Evolutionary conservation across 2,329 filamentous ascomycete genomes (phyloP).

Genomic region (Fusarium staphyleae): DNA sequence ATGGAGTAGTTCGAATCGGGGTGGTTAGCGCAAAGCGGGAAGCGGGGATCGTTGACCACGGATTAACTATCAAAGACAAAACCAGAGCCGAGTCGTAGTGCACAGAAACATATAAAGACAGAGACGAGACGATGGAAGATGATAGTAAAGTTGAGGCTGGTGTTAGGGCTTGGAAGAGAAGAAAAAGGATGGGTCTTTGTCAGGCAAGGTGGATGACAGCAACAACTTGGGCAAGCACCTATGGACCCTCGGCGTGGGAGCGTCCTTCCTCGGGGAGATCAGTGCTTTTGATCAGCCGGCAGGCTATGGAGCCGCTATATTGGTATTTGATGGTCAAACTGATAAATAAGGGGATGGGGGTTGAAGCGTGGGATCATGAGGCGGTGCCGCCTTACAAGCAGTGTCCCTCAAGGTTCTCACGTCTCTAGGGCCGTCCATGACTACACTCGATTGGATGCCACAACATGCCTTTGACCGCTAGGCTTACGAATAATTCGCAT

Average conservation of each 20-base stretch:
- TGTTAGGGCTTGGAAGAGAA: conserved; percentile 1
- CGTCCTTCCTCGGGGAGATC: conserved; percentile 13
- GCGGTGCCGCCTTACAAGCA: conserved; percentile 18
- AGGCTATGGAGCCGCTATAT: background rate
- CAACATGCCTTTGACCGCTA: conserved; percentile 24
- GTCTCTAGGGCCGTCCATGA: conserved; percentile 5
- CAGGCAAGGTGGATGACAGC: conserved; percentile 2
- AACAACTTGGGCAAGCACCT: background rate
- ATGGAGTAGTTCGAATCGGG: conserved; percentile 21
- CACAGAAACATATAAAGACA: conserved; percentile 1
- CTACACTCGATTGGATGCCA: conserved; percentile 29
- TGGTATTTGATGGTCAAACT: no score
- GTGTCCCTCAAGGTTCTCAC: conserved; percentile 43
- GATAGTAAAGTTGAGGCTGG: background rate
- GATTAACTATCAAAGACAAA: no score
- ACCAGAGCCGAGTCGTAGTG: background rate
- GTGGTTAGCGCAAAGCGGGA: conserved; percentile 20
- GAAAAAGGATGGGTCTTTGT: conserved; percentile 16
- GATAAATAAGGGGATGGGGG: conserved; percentile 17
- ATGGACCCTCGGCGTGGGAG: background rate
- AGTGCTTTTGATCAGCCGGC: background rate
- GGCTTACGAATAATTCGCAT: conserved; percentile 26
- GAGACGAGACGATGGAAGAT: conserved; percentile 3
- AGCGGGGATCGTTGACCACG: conserved; percentile 20
- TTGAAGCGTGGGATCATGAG: conserved; percentile 23